Evolutionary conservation across 1,284 basidiomycete genomes (phyloP).

Genomic region (Boletus chippewaensis): DNA sequence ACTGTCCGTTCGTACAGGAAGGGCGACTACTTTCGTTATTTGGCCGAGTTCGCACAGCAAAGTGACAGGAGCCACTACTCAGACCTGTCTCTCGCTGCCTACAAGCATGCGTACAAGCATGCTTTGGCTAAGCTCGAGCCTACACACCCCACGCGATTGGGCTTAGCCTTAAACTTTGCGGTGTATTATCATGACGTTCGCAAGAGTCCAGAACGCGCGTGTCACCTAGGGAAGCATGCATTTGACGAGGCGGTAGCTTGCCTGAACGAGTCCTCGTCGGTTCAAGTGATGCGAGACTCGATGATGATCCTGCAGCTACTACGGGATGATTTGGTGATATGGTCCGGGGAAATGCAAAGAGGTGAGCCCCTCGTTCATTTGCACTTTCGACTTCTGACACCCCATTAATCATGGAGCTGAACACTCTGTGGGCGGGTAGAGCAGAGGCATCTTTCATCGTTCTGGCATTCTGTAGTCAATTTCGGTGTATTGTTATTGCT

Average conservation of each 20-base stretch:
- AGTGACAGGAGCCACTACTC: constrained; percentile 45
- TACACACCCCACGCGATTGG: constrained; percentile 70
- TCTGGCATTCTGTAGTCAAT: constrained; percentile 2
- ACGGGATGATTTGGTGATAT: constrained; percentile 58
- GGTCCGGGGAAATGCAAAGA: constrained; percentile 52
- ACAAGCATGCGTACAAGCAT: constrained; percentile 61
- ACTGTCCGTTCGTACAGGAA: constrained; percentile 38
- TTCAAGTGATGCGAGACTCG: constrained; percentile 51
- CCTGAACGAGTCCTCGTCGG: constrained; percentile 37
- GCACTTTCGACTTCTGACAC: constrained; percentile 12
- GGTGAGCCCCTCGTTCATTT: constrained; percentile 25
- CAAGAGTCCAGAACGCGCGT: constrained; percentile 87
- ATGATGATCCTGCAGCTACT: constrained; percentile 61
- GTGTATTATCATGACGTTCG: constrained; percentile 97
- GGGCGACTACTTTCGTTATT: constrained; percentile 65
- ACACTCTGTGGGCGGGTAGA: constrained; percentile 19
- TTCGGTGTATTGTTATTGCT: constrained; percentile 1
- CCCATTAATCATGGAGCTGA: constrained; percentile 19
- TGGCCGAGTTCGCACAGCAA: constrained; percentile 54
- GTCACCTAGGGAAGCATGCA: constrained; percentile 78
- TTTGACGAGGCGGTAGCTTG: constrained; percentile 61
- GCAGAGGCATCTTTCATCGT: not conserved
- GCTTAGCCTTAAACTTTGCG: constrained; percentile 92
- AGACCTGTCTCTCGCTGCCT: constrained; percentile 52
- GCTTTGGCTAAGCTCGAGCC: constrained; percentile 52